Conservation (phyloP, 2,329 filamentous ascomycete genomes). For the Aspergillus tanneri region DNA sequence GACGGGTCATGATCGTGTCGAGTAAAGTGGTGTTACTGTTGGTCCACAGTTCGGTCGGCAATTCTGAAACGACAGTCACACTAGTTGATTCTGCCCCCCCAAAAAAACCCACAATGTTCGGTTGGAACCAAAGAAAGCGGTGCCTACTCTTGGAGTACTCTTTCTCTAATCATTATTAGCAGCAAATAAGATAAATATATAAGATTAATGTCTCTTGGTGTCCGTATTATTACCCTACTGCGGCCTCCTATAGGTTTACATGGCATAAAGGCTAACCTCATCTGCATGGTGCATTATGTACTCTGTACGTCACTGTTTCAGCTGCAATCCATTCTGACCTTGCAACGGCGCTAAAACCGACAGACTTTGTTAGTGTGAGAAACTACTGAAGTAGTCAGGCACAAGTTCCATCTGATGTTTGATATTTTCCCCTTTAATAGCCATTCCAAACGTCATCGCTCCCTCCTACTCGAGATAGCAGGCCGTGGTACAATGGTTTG, state of each 20-base stretch:
- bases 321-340: slow-evolving; percentile 3
- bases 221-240: too few relatives aligned
- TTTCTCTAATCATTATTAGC: too few relatives aligned
- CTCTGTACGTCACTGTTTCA: slow-evolving; percentile 12
- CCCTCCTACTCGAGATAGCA: not conserved
- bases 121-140: too few relatives aligned
- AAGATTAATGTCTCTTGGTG: too few relatives aligned
- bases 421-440: not conserved
- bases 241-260: too few relatives aligned
- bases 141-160: too few relatives aligned
- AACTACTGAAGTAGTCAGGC: slow-evolving; percentile 14
- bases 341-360: slow-evolving; percentile 2
- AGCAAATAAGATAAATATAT: too few relatives aligned
- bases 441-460: not conserved
- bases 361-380: slow-evolving; percentile 1
- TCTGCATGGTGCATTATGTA: too few relatives aligned
- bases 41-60: slow-evolving; percentile 12
- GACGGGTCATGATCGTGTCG: not conserved
- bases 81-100: not conserved
- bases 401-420: slow-evolving; percentile 1
- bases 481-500: not conserved
- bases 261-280: too few relatives aligned
- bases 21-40: not conserved
- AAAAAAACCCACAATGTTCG: not conserved
- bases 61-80: slow-evolving; percentile 10